Evolutionary conservation across 2,329 filamentous ascomycete species (phyloP), one percentile per base, ranked within the genome.

Genomic region (Neofusicoccum umdonicola): DNA sequence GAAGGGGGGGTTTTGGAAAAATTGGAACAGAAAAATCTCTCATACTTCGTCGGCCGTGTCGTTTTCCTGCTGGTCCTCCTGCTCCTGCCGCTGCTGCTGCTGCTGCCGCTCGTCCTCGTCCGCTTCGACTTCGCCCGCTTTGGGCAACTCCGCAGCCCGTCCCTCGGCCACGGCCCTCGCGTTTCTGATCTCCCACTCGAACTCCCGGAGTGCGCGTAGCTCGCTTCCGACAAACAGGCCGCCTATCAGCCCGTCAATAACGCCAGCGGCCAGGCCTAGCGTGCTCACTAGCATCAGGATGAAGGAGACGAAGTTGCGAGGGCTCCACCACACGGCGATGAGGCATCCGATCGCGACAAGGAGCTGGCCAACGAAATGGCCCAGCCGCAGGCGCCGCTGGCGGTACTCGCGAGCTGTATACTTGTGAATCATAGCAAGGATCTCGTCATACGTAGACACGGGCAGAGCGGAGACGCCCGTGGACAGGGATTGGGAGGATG

Each of bases 151-250:
- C 56, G 66, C 34, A 13, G 17, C 17, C 11, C 15, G 34, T 9
- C 44, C 44, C 58, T 39, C 65, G 22, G 75, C 76, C 50, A 66
- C 67, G 34, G 68, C 66, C 67, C 75, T 88, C 12, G 89, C 89
- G 73, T 90, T 93, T 58, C 81, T 81, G 31, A 98, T 88, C 77
- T 99, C 95, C 90, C 92, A 97, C 74, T 95, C 88, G 78, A 98
- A 98, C 80, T 99, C 95, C 71, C 87, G 89, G 63, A 99, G 80
- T 3, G 90, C 89, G 65, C 92, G 85, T 66, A 97, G 78, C 79
- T 99, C 95, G 66, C 88, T 88, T 11, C 90, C 88, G 65, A 97
- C 89, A 75, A 99, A 99, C 56, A 98, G 77, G 0, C 95, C 84
- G 0, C 93, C 90, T 74, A 98, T 91, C 45, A 98, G 78, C 0